A percentile compares a stretch with the other conserved stretches of the same genome.
Evolutionary conservation across 2,329 filamentous ascomycete species (phyloP).

Genomic region (Botryotinia globosa): DNA sequence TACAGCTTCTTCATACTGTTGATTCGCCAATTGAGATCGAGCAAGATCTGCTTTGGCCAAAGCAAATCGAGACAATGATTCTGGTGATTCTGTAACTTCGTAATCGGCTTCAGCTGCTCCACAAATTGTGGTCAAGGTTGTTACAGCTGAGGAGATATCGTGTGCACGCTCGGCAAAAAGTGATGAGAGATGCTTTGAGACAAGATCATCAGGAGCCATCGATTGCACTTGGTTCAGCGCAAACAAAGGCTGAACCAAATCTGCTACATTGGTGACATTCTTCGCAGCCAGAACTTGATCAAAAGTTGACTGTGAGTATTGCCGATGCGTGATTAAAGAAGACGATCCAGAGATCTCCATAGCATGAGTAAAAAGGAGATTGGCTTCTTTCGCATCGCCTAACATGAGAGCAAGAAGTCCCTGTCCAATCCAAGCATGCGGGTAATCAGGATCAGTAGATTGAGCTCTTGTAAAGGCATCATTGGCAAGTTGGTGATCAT

Average conservation of each 20-base stretch:
- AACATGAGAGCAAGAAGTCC: slow-evolving; percentile 72
- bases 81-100: slow-evolving; percentile 74
- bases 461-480: slow-evolving; percentile 87
- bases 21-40: slow-evolving; percentile 72
- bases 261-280: slow-evolving; percentile 51
- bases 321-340: slow-evolving; percentile 67
- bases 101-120: slow-evolving; percentile 73
- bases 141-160: slow-evolving; percentile 62
- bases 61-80: slow-evolving; percentile 72
- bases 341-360: slow-evolving; percentile 87
- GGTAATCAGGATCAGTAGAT: slow-evolving; percentile 90
- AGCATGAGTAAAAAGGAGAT: slow-evolving; percentile 85
- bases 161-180: slow-evolving; percentile 79
- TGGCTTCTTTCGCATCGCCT: slow-evolving; percentile 73
- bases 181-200: slow-evolving; percentile 73
- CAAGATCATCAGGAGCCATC: slow-evolving; percentile 67
- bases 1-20: slow-evolving; percentile 64
- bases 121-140: slow-evolving; percentile 65
- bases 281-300: slow-evolving; percentile 68
- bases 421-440: slow-evolving; percentile 91
- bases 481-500: slow-evolving; percentile 82
- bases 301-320: slow-evolving; percentile 79
- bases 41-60: slow-evolving; percentile 84
- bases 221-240: slow-evolving; percentile 77
- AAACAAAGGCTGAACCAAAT: slow-evolving; percentile 81